Base-by-base conservation (phyloP, 2,329 filamentous ascomycete species). In the Bipolaris oryzae region DNA sequence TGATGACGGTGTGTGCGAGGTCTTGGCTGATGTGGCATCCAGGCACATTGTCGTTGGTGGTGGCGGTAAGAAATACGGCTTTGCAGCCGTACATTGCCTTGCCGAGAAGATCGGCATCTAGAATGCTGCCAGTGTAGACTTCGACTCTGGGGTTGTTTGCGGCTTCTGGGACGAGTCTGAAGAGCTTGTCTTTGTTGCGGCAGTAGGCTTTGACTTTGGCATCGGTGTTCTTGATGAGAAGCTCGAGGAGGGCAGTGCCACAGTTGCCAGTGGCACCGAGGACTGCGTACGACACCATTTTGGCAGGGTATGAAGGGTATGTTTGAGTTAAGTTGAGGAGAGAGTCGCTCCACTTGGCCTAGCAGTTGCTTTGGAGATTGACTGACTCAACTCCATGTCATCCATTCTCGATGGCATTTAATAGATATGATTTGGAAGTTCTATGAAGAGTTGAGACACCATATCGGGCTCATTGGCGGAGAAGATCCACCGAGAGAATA, bases 11-110 rank as follows among this genome's bases (percentile, higher is more conserved):
- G 2, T 44, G 42, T 4, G 53, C 42, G 20, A 44, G 42, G 42
- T 44, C 44, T 28, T 77, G 73, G 2, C 64, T 66, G 2, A 82
- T 55, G 16, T 66, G 67, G 46, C 70, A 77, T 9, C 76, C 75
- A 0, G 81, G 81, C 1, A 79, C 60, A 66, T 82, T 81, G 68
- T 80, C 76, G 56, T 79, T 80, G 28, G 71, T 78, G 15, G 59
- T 54, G 2, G 59, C 64, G 0, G 80, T 72, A 9, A 78, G 63
- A 62, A 83, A 82, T 15, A 80, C 71, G 20, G 76, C 78, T 3
- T 59, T 58, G 45, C 61, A 62, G 50, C 63, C 74, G 6, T 66
- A 63, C 4, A 83, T 53, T 60, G 78, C 81, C 1, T 63, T 21
- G 2, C 61, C 55, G 2, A 84, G 53, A 1, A 81, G 67, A 0